Percentiles rank a stretch among this genome's conserved stretches.
Evolutionary conservation across 2,329 filamentous ascomycete species (phyloP).

Genomic region (Orbilia oligospora): DNA sequence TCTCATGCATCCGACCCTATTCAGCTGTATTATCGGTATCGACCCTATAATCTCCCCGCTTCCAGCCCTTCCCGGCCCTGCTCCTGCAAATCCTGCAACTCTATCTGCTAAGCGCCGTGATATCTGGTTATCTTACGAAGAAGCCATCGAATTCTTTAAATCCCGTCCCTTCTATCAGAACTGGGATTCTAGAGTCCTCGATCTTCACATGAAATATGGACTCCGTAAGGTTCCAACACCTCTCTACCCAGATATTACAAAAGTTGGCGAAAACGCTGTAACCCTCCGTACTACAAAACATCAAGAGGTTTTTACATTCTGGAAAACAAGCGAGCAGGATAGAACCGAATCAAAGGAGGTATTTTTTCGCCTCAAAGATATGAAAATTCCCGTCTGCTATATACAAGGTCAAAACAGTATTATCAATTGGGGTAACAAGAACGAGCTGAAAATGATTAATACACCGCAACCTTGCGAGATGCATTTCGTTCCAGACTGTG

Average conservation of each 20-base stretch:
- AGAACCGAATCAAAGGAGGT: constrained; percentile 72
- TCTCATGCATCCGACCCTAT: constrained; percentile 83
- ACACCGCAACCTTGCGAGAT: constrained; percentile 76
- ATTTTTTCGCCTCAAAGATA: constrained; percentile 72
- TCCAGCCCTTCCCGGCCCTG: constrained; percentile 68
- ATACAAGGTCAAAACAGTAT: constrained; percentile 76
- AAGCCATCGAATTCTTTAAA: constrained; percentile 77
- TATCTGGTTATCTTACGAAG: constrained; percentile 81
- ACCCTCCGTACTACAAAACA: constrained; percentile 87
- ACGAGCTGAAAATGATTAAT: constrained; percentile 73
- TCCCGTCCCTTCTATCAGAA: constrained; percentile 81
- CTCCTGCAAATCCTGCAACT: constrained; percentile 68
- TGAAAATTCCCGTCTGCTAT: constrained; percentile 78
- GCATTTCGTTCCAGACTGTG: constrained; percentile 75
- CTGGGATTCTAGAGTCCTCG: constrained; percentile 86
- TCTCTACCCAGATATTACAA: constrained; percentile 70
- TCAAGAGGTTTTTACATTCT: constrained; percentile 86
- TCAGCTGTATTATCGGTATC: constrained; percentile 82
- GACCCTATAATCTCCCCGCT: constrained; percentile 79
- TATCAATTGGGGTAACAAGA: constrained; percentile 71
- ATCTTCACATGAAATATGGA: constrained; percentile 80
- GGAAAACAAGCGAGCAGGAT: constrained; percentile 70
- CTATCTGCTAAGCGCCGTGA: constrained; percentile 82
- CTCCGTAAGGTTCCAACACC: constrained; percentile 81
- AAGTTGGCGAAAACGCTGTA: constrained; percentile 68